Percentiles rank a stretch among this genome's conserved stretches.
phyloP scores from a whole-genome alignment of 2,329 filamentous ascomycete species.

The Polychaeton citri region DNA sequence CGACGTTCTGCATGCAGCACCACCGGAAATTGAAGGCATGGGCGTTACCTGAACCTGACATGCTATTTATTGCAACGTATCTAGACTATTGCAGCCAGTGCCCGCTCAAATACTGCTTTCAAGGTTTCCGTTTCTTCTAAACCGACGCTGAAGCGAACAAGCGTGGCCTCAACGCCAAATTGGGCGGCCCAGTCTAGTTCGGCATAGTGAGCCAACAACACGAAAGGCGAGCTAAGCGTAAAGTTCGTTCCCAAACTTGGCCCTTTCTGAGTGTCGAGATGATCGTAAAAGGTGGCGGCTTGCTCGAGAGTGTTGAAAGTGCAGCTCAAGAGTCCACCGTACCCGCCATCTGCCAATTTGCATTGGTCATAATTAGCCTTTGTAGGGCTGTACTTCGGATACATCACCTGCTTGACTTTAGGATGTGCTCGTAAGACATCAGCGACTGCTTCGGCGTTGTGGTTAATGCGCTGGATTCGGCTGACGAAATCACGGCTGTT shows the following conservation, averaged over 20 bases:
- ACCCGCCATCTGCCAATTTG: slow-evolving; percentile 61
- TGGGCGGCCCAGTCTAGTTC: slow-evolving; percentile 83
- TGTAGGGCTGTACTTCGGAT: slow-evolving; percentile 67
- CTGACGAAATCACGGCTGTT: slow-evolving; percentile 86
- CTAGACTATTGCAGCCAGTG: slow-evolving; percentile 47
- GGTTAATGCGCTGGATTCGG: slow-evolving; percentile 72
- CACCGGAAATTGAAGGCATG: not conserved
- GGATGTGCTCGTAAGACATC: slow-evolving; percentile 50
- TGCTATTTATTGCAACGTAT: no score
- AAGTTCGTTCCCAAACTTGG: slow-evolving; percentile 96
- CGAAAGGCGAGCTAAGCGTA: slow-evolving; percentile 79
- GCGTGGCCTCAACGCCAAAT: slow-evolving; percentile 66
- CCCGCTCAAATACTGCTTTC: slow-evolving; percentile 48
- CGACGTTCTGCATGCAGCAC: slow-evolving; percentile 2
- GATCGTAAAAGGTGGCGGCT: slow-evolving; percentile 73
- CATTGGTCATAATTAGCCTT: slow-evolving; percentile 65
- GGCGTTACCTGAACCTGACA: no score
- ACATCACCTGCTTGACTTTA: slow-evolving; percentile 66
- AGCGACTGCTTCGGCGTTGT: slow-evolving; percentile 73
- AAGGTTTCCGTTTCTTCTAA: slow-evolving; percentile 65
- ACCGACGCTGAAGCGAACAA: slow-evolving; percentile 81
- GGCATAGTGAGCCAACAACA: slow-evolving; percentile 77
- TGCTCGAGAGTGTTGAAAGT: slow-evolving; percentile 59
- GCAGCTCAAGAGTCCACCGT: slow-evolving; percentile 78
- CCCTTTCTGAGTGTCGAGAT: slow-evolving; percentile 77